phyloP scores from a whole-genome alignment of 2,329 filamentous ascomycete species.

The Paecilomyces sp. region DNA sequence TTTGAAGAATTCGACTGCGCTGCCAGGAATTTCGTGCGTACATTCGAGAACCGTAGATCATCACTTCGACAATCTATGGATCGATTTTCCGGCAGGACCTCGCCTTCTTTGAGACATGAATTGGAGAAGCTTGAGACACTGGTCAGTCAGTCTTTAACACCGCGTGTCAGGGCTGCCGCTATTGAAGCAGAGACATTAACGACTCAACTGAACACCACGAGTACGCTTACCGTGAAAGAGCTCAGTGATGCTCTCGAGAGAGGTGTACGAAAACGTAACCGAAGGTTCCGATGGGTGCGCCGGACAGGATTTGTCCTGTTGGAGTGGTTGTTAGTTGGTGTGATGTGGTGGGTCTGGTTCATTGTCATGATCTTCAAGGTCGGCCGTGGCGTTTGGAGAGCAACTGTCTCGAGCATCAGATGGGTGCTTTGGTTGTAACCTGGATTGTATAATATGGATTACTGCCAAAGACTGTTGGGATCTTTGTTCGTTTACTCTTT shows the following conservation, averaged over 20 bases:
- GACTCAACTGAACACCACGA: conserved; percentile 66
- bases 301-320: conserved; percentile 72
- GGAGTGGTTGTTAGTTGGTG: conserved; percentile 79
- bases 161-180: conserved; percentile 58
- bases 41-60: conserved; percentile 39
- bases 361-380: conserved; percentile 70
- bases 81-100: conserved; percentile 39
- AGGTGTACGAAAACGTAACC: conserved; percentile 63
- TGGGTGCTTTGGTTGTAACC: conserved; percentile 77
- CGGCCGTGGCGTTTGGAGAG: conserved; percentile 55
- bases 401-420: conserved; percentile 52
- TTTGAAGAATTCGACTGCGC: conserved; percentile 50
- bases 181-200: conserved; percentile 76
- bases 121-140: conserved; percentile 39
- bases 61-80: conserved; percentile 39
- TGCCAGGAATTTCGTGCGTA: conserved; percentile 42
- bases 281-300: conserved; percentile 68
- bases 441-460: not conserved
- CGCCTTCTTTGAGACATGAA: conserved; percentile 37
- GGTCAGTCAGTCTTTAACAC: conserved; percentile 45
- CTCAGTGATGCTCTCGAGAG: conserved; percentile 67
- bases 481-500: not conserved
- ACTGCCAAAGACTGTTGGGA: not conserved
- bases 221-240: conserved; percentile 72
- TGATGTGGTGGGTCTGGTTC: conserved; percentile 95